Evolutionary conservation across 164 flowering plant species (phyloP), one percentile per base, ranked within the genome.

Genomic region (Dillenia suffruticosa): DNA sequence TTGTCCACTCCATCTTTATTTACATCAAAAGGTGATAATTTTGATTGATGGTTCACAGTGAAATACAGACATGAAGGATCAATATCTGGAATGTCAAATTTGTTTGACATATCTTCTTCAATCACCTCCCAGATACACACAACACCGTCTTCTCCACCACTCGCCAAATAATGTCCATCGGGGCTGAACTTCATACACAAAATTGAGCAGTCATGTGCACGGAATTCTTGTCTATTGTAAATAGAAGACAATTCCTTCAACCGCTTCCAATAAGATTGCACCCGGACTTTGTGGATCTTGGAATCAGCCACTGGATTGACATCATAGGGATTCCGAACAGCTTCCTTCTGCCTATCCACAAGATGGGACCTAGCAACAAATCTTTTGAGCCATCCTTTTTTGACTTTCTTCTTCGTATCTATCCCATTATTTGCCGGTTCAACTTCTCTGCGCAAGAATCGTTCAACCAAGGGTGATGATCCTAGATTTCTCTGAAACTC

Each of bases 101-200:
- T 65, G 16, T 72, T 62, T 7, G 68, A 62, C 50, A 70, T 82
- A 49, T 81, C 86, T 58, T 74, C 77, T 78, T 86, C 93, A 19
- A 74, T 51, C 46, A 92, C 85, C 70, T 77, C 65, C 97, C 97
- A 92, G 0, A 92, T 76, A 12, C 92, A 82, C 48, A 92, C 87
- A 58, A 81, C 52, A 2, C 87, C 80, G 65, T 92, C 97, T 72
- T 84, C 85, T 10, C 96, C 97, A 47, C 76, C 96, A 65, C 80
- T 92, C 2, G 97, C 97, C 67, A 92, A 68, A 70, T 76, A 79
- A 17, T 61, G 68, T 12, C 97, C 96, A 63, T 87, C 89, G 24
- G 53, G 82, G 70, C 94, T 87, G 72, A 92, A 92, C 72, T 85
- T 92, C 94, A 92, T 83, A 0, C 89, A 70, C 70, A 66, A 74